phyloP scores from a whole-genome alignment of 257 asterid genomes.

The Nyctanthes arbortristis region DNA sequence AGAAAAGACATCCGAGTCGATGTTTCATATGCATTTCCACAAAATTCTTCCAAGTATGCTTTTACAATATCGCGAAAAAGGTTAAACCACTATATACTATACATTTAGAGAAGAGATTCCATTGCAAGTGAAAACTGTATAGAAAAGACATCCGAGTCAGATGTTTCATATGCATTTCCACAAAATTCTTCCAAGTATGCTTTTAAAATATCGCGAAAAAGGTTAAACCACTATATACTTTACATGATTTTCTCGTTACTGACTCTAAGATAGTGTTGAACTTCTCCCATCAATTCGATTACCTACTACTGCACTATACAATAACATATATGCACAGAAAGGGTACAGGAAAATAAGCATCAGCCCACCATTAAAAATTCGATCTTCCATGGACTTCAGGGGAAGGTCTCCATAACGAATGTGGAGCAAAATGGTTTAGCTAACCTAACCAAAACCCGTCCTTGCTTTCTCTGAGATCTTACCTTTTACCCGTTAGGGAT shows the following conservation, averaged over 20 bases:
- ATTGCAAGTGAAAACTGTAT: background rate
- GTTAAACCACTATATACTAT: conserved; percentile 6
- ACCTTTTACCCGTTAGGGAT: background rate
- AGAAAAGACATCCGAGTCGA: background rate
- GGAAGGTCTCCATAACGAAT: background rate
- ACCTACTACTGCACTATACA: conserved; percentile 9
- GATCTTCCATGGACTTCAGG: conserved; percentile 15
- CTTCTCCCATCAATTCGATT: conserved; percentile 1
- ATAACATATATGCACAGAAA: conserved; percentile 19
- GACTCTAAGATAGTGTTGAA: background rate
- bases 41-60: background rate
- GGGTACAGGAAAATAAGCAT: background rate
- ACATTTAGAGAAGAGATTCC: background rate
- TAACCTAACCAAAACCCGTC: background rate
- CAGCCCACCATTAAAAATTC: background rate
- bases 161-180: conserved; percentile 5
- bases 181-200: background rate
- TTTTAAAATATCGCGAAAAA: conserved; percentile 11
- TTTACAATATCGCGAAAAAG: conserved; percentile 12
- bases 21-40: conserved; percentile 1
- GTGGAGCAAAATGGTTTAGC: conserved; percentile 15
- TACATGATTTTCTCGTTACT: background rate
- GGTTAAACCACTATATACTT: conserved; percentile 4
- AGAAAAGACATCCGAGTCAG: background rate
- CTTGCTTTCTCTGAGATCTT: background rate